Evolutionary conservation across 768 basidiomycete genomes (phyloP).

Genomic region (Paxillus rubicundulus): DNA sequence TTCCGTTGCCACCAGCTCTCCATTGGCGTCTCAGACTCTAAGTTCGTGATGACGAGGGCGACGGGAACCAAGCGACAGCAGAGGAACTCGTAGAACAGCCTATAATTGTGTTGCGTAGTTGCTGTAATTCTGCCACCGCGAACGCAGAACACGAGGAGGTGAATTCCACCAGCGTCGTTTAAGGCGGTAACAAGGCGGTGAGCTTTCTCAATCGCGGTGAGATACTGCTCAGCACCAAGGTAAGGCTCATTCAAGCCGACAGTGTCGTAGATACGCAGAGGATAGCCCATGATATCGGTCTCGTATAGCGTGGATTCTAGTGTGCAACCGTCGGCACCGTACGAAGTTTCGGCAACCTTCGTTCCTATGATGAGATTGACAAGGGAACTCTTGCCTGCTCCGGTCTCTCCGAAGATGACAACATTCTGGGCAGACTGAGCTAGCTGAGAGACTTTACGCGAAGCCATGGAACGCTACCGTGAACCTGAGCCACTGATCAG

Average conservation of each 20-base stretch:
- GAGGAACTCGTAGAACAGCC: constrained; percentile 37
- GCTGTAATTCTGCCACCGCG: constrained; percentile 37
- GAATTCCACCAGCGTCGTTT: constrained; percentile 29
- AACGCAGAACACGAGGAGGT: constrained; percentile 39
- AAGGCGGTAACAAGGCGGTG: constrained; percentile 32
- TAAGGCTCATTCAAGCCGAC: constrained; percentile 30
- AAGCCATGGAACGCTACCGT: constrained; percentile 13
- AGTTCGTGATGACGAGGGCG: constrained; percentile 39
- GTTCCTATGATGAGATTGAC: constrained; percentile 40
- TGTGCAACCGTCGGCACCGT: constrained; percentile 36
- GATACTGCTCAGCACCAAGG: constrained; percentile 20
- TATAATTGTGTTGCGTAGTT: constrained; percentile 35
- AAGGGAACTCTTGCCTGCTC: constrained; percentile 42
- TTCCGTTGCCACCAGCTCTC: constrained; percentile 36
- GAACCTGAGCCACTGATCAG: constrained; percentile 1
- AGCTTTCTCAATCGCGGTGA: constrained; percentile 29
- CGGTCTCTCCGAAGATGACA: constrained; percentile 32
- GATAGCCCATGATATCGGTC: constrained; percentile 11
- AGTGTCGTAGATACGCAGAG: constrained; percentile 31
- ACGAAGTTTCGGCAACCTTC: constrained; percentile 31
- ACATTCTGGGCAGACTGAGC: constrained; percentile 29
- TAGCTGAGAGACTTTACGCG: neutral
- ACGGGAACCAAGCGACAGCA: constrained; percentile 38
- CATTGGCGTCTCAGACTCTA: constrained; percentile 35
- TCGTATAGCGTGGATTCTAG: constrained; percentile 27